These are phyloP conservation scores for Aristolochia contorta DNA, from an alignment of 164 flowering plant genomes.

Conservation along the genomic window DNA sequence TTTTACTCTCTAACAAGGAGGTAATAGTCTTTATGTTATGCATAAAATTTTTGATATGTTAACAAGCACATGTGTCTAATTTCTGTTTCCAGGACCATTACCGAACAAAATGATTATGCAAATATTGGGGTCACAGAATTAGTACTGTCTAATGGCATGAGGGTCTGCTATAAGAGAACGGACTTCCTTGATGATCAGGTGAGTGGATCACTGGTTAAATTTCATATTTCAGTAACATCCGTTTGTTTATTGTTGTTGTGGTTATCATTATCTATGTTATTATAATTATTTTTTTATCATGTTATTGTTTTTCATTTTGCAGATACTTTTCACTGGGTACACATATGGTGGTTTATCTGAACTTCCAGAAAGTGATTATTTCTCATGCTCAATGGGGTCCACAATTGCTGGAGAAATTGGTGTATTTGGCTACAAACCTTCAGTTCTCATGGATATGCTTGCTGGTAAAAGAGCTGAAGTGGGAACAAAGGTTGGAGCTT, in stretches of 20 bases:
- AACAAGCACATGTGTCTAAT: background rate
- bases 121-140: constrained; percentile 71
- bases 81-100: constrained; percentile 36
- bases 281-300: background rate
- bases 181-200: constrained; percentile 96
- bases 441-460: constrained; percentile 85
- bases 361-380: constrained; percentile 64
- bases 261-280: too few species aligned
- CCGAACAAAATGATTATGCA: constrained; percentile 47
- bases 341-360: constrained; percentile 93
- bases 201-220: background rate
- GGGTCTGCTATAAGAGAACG: constrained; percentile 85
- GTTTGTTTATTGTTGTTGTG: background rate
- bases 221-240: background rate
- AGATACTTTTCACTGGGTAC: constrained; percentile 89
- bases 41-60: background rate
- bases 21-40: background rate
- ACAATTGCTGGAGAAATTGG: constrained; percentile 99
- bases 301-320: constrained; percentile 13
- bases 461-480: constrained; percentile 99
- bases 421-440: constrained; percentile 83
- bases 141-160: constrained; percentile 84
- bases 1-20: too few species aligned
- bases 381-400: constrained; percentile 82
- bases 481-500: constrained; percentile 83